Evolutionary conservation across 75 land plant species (phyloP), one percentile per base, ranked within the genome.

Genomic region (Selaginella moellendorffii): DNA sequence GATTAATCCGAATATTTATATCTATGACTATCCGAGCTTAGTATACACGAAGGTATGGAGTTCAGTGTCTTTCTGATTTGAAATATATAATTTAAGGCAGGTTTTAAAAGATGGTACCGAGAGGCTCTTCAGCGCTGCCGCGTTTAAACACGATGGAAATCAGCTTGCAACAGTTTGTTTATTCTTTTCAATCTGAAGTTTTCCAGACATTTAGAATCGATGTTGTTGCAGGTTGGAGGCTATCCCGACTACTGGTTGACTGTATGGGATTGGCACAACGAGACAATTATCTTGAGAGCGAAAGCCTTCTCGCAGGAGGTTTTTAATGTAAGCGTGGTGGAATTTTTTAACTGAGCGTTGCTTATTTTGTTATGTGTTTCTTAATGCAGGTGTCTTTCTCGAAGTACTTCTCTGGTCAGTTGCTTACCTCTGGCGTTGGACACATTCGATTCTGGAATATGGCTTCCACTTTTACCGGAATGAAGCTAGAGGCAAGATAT

Each of bases 391-490:
- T 75, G 27, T 61, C 74, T 30, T 75, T 70, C 59, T 75, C 73
- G 22, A 60, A 61, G 28, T 66, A 65, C 28, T 70, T 75, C 46
- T 56, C 61, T 14, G 77, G 77, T 9, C 77, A 74, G 62, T 63
- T 74, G 5, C 60, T 74, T 46, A 75, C 77, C 27, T 65, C 73
- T 2, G 77, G 77, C 23, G 74, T 75, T 30, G 77, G 77, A 8
- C 77, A 75, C 61, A 66, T 75, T n/a, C 61, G 77, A 28, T 75
- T 75, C 68, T 75, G 77, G 77, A 75, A 75, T 58, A 75, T 75
- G 77, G 77, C 77, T 5, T 65, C 64, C 58, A 75, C 77, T 9
- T 75, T 75, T 65, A 75, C 77, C 27, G 77, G 77, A 31, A 61
- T 68, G 73, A 75, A 75, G 73, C 73, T 75, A 28, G 77, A 75